Conservation (phyloP, 495 filamentous ascomycete genomes). For the Penicillium cinerascens region DNA sequence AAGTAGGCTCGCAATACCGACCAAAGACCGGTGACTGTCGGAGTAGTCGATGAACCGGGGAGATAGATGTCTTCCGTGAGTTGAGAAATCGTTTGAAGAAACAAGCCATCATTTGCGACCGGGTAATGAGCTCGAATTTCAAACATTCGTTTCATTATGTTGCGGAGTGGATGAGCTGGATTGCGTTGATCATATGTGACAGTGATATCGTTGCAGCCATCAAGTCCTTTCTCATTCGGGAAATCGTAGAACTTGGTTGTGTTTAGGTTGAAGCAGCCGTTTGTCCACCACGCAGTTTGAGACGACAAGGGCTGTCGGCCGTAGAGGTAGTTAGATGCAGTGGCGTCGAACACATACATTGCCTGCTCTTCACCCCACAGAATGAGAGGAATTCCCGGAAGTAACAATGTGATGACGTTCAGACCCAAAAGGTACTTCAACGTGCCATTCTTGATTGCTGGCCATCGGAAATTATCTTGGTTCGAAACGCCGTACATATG, state of each 20-base stretch:
- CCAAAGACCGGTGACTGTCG: conserved; percentile 49
- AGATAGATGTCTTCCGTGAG: conserved; percentile 41
- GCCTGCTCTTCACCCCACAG: conserved; percentile 54
- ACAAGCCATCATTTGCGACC: conserved; percentile 47
- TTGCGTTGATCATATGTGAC: conserved; percentile 52
- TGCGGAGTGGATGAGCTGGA: conserved; percentile 48
- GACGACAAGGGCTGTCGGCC: conserved; percentile 48
- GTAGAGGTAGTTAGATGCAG: conserved; percentile 48
- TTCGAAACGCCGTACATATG: conserved; percentile 51
- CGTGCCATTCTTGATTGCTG: conserved; percentile 46
- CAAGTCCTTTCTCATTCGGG: conserved; percentile 39
- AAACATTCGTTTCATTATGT: conserved; percentile 47
- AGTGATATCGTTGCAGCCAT: conserved; percentile 46
- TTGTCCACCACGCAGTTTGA: conserved; percentile 48
- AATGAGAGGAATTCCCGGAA: conserved; percentile 49
- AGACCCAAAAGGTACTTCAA: conserved; percentile 43
- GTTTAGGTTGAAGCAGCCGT: conserved; percentile 51
- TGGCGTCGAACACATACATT: conserved; percentile 48
- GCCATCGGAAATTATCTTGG: conserved; percentile 54
- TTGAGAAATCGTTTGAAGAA: conserved; percentile 39
- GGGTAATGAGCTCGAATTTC: conserved; percentile 46
- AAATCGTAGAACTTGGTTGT: conserved; percentile 42
- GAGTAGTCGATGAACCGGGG: conserved; percentile 40
- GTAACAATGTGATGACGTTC: conserved; percentile 42
- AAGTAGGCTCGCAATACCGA: conserved; percentile 42